Evolutionary conservation across 1,284 basidiomycete species (phyloP).

Genomic region (Leccinum huronense): DNA sequence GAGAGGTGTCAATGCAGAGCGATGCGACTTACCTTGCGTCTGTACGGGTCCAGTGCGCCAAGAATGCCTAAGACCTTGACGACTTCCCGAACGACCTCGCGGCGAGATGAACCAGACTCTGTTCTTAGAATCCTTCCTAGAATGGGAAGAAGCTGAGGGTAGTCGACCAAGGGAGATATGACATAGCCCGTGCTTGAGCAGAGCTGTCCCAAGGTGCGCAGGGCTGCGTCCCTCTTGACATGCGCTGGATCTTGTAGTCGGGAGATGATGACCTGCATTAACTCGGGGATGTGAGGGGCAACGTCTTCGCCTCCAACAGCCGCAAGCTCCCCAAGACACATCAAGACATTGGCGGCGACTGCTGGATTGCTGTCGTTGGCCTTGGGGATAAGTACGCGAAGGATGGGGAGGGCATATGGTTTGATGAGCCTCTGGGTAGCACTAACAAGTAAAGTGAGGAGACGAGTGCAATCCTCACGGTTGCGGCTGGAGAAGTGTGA

Average conservation of each 20-base stretch:
- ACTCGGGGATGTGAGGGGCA: conserved; percentile 75
- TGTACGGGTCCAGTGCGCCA: conserved; percentile 97
- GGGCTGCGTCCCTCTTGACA: conserved; percentile 89
- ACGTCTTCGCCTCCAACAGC: conserved; percentile 95
- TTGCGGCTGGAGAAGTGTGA: conserved; percentile 52
- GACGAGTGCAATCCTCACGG: conserved; percentile 89
- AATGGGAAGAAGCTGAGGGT: conserved; percentile 88
- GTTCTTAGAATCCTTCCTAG: conserved; percentile 86
- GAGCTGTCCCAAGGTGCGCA: conserved; percentile 92
- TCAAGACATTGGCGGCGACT: conserved; percentile 91
- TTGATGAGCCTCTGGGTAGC: conserved; percentile 95
- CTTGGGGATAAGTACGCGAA: conserved; percentile 87
- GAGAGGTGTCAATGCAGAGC: conserved; percentile 1
- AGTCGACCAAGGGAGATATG: conserved; percentile 86
- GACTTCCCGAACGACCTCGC: conserved; percentile 91
- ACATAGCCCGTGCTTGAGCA: conserved; percentile 97
- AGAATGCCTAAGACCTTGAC: conserved; percentile 94
- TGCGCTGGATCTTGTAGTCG: conserved; percentile 86
- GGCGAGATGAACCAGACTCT: conserved; percentile 78
- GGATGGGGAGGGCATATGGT: conserved; percentile 95
- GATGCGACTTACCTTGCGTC: conserved; percentile 68
- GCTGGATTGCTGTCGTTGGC: conserved; percentile 83
- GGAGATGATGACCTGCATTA: conserved; percentile 89
- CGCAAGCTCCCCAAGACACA: conserved; percentile 93
- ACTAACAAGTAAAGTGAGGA: conserved; percentile 84